phyloP scores from a whole-genome alignment of 805 yeast genomes.

The Nakazawaea siamensis region DNA sequence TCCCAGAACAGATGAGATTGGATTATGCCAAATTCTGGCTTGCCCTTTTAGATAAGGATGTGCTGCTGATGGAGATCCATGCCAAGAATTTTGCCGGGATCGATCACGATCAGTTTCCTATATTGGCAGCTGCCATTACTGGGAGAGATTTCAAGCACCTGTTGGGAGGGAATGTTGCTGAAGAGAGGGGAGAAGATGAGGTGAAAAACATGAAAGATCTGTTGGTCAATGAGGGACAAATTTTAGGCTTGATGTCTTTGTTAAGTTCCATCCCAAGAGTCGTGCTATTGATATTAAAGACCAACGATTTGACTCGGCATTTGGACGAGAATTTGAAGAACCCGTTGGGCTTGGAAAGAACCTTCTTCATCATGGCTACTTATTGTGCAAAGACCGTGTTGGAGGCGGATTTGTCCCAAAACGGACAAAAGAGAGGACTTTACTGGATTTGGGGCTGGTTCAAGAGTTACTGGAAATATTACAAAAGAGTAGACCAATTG shows the following conservation, averaged over 20 bases:
- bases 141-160: constrained; percentile 86
- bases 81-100: constrained; percentile 78
- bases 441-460: constrained; percentile 11
- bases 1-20: constrained; percentile 67
- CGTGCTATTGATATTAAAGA: constrained; percentile 79
- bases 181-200: constrained; percentile 53
- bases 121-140: constrained; percentile 89
- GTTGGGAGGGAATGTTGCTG: constrained; percentile 50
- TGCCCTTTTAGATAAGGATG: constrained; percentile 68
- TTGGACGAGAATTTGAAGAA: constrained; percentile 76
- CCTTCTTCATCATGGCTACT: constrained; percentile 81
- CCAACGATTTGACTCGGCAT: constrained; percentile 87
- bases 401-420: constrained; percentile 47
- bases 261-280: constrained; percentile 76
- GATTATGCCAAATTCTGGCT: constrained; percentile 92
- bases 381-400: constrained; percentile 82
- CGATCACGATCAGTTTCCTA: constrained; percentile 65
- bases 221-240: constrained; percentile 50
- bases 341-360: constrained; percentile 81
- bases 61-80: constrained; percentile 56
- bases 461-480: constrained; percentile 22
- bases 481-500: constrained; percentile 18
- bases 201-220: constrained; percentile 57
- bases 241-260: constrained; percentile 72
- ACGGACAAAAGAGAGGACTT: constrained; percentile 9